Conservation (phyloP, 305 asterid species). For the Fraxinus floribunda region DNA sequence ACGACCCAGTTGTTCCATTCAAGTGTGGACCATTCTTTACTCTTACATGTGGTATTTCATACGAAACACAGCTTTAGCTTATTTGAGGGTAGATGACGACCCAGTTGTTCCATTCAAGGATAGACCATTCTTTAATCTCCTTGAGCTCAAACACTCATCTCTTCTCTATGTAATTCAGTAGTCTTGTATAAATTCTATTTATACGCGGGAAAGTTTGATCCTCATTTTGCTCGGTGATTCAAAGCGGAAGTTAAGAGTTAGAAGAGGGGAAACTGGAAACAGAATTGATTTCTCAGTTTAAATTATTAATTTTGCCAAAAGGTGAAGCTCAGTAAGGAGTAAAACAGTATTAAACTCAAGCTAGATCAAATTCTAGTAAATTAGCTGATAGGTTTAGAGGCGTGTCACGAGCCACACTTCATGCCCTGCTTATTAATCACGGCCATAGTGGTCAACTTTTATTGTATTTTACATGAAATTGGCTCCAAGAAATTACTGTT, state of each 20-base stretch:
- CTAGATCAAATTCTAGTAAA: background rate
- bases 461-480: background rate
- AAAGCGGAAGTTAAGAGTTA: background rate
- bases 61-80: background rate
- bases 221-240: background rate
- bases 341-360: background rate
- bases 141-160: background rate
- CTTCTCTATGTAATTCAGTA: background rate
- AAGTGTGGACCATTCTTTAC: background rate
- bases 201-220: background rate
- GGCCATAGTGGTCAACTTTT: background rate
- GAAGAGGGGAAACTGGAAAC: background rate
- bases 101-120: background rate
- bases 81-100: background rate
- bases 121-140: background rate
- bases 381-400: conserved; percentile 8
- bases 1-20: background rate
- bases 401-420: background rate
- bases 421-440: background rate
- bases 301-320: background rate
- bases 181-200: background rate
- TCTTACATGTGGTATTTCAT: background rate
- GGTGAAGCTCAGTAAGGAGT: conserved; percentile 8
- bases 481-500: background rate
- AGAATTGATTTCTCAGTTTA: background rate